phyloP scores from a whole-genome alignment of 257 asterid genomes.

The Forsythia suspensa region DNA sequence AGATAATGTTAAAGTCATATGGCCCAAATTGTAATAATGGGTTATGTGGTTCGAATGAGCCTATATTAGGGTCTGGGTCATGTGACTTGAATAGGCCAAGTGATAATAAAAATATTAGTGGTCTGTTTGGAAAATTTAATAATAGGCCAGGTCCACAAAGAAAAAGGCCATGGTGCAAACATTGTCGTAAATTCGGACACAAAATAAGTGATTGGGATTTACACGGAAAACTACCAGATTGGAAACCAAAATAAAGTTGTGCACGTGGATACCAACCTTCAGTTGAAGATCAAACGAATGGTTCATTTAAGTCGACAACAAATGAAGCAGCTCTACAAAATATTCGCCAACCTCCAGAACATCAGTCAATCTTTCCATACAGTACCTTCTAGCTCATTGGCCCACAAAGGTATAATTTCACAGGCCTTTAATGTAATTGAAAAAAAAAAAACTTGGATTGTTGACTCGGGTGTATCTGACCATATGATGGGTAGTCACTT shows the following conservation, averaged over 20 bases:
- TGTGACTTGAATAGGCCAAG: no score
- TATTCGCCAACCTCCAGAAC: background rate
- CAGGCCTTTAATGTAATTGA: background rate
- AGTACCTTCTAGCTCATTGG: background rate
- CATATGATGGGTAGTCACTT: background rate
- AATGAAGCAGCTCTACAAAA: background rate
- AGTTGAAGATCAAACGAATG: background rate
- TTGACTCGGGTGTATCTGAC: no score
- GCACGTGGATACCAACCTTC: background rate
- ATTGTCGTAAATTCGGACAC: no score
- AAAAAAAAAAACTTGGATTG: no score
- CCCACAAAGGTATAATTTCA: background rate
- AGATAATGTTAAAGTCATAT: no score
- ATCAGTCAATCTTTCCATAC: background rate
- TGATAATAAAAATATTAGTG: background rate
- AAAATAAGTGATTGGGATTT: background rate
- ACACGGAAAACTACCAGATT: background rate
- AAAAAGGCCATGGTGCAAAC: background rate
- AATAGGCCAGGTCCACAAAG: background rate
- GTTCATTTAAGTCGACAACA: background rate
- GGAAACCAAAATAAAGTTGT: background rate
- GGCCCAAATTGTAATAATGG: no score
- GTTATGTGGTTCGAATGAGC: no score
- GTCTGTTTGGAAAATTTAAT: background rate
- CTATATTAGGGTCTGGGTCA: no score